Evolutionary conservation across 345 rosid genomes (phyloP).

Genomic region (Murraya paniculata): DNA sequence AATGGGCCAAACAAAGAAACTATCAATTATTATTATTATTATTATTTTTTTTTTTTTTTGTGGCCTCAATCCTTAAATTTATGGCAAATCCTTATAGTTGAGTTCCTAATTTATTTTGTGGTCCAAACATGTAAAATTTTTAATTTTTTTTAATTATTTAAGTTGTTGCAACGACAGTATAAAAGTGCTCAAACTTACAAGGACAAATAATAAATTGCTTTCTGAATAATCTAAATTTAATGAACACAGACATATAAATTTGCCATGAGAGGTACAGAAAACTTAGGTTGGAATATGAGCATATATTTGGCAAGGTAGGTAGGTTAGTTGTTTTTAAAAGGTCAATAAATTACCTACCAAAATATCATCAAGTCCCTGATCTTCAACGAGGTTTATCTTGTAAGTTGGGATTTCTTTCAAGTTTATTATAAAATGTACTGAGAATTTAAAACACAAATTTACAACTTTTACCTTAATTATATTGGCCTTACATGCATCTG

Average conservation of each 20-base stretch:
- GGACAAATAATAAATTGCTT: neutral
- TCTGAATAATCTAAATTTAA: neutral
- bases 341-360: slow-evolving; percentile 38
- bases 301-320: slow-evolving; percentile 47
- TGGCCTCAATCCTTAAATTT: no score
- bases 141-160: no score
- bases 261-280: neutral
- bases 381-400: slow-evolving; percentile 22
- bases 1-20: no score
- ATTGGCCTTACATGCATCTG: neutral
- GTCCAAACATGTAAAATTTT: neutral
- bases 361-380: slow-evolving; percentile 12
- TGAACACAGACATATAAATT: neutral
- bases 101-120: neutral
- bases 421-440: neutral
- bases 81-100: neutral
- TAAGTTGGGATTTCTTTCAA: slow-evolving; percentile 13
- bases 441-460: neutral
- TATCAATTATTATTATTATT: rapidly evolving
- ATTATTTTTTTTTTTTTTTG: no score
- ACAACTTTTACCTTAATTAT: neutral
- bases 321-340: slow-evolving; percentile 35
- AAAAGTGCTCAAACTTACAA: neutral
- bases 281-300: slow-evolving; percentile 30
- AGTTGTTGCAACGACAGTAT: neutral